Evolutionary conservation across 2,329 filamentous ascomycete genomes (phyloP).

Genomic region (Nothopassalora personata): DNA sequence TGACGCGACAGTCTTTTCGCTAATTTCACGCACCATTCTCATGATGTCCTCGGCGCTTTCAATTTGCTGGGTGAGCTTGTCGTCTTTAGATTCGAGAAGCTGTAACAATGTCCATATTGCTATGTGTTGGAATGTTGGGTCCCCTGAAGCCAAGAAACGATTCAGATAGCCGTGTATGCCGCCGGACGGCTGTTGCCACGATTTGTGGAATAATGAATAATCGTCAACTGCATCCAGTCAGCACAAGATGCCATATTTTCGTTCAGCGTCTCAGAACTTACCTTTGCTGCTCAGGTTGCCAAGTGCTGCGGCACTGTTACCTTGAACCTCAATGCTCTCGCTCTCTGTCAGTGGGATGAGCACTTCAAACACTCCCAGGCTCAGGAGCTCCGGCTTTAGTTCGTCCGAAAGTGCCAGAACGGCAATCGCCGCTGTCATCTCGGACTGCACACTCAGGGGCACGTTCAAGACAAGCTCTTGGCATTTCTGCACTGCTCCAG

Average conservation of each 20-base stretch:
- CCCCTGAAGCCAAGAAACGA: slow-evolving; percentile 87
- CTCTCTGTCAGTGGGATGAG: slow-evolving; percentile 93
- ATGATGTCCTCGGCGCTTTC: slow-evolving; percentile 87
- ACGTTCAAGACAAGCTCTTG: slow-evolving; percentile 93
- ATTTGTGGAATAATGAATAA: slow-evolving; percentile 90
- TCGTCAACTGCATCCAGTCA: slow-evolving; percentile 66
- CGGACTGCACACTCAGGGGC: slow-evolving; percentile 88
- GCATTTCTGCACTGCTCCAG: slow-evolving; percentile 96
- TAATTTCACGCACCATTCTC: slow-evolving; percentile 84
- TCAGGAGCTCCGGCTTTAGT: slow-evolving; percentile 83
- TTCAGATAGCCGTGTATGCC: slow-evolving; percentile 94
- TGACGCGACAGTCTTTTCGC: slow-evolving; percentile 79
- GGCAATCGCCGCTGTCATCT: slow-evolving; percentile 99
- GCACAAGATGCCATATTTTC: slow-evolving; percentile 7
- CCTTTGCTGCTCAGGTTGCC: slow-evolving; percentile 97
- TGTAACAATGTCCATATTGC: slow-evolving; percentile 97
- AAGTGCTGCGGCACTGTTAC: slow-evolving; percentile 91
- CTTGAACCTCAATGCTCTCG: slow-evolving; percentile 94
- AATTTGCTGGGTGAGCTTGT: slow-evolving; percentile 80
- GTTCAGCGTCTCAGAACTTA: slow-evolving; percentile 39
- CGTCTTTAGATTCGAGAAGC: slow-evolving; percentile 90
- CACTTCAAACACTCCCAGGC: slow-evolving; percentile 91
- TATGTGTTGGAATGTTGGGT: slow-evolving; percentile 97
- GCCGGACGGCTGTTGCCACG: slow-evolving; percentile 87
- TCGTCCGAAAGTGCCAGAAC: slow-evolving; percentile 94